Percentiles rank a stretch among this genome's conserved stretches.
These are phyloP conservation scores for Cyclotella sp. DNA, from an alignment of 108 stramenopile genomes.

Conservation along the genomic window DNA sequence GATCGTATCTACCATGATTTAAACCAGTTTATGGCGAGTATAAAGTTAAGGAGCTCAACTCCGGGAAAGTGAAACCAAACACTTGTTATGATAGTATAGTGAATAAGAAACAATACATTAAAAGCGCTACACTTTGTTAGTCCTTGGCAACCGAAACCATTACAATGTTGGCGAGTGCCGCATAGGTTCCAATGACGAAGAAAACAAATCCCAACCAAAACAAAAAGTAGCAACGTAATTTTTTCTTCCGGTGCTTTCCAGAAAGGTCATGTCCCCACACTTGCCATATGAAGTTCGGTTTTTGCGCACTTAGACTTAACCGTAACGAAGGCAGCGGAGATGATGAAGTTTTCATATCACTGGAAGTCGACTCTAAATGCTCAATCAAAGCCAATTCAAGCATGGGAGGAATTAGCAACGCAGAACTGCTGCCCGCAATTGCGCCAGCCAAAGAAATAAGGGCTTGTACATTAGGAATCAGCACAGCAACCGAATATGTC, in stretches of 20 bases:
- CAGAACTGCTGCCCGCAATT: conserved; percentile 67
- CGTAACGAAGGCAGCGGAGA: conserved; percentile 5
- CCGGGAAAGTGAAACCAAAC: neutral
- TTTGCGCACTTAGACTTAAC: conserved; percentile 4
- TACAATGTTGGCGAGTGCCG: conserved; percentile 56
- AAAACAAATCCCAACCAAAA: conserved; percentile 57
- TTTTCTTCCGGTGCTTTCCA: conserved; percentile 37
- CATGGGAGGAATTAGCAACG: conserved; percentile 72
- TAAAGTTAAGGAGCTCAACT: conserved; percentile 1
- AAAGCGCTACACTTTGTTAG: neutral
- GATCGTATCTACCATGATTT: conserved; percentile 23
- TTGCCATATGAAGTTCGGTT: conserved; percentile 9
- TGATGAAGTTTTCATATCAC: neutral
- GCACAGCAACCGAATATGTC: conserved; percentile 65
- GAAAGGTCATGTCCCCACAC: conserved; percentile 22
- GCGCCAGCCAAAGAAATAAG: conserved; percentile 76
- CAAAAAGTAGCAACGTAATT: conserved; percentile 39
- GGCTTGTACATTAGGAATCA: conserved; percentile 73
- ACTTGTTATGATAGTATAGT: too few species aligned
- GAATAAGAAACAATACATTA: too few species aligned
- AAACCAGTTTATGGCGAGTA: conserved; percentile 14
- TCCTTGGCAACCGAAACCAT: conserved; percentile 8
- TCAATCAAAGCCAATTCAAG: conserved; percentile 61
- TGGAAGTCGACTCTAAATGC: conserved; percentile 41
- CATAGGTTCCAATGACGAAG: conserved; percentile 51